A percentile compares a stretch with the other conserved stretches of the same genome.
Evolutionary conservation across 176 grass and related monocot genomes (phyloP).

Genomic region (Oropetium thomaeum): DNA sequence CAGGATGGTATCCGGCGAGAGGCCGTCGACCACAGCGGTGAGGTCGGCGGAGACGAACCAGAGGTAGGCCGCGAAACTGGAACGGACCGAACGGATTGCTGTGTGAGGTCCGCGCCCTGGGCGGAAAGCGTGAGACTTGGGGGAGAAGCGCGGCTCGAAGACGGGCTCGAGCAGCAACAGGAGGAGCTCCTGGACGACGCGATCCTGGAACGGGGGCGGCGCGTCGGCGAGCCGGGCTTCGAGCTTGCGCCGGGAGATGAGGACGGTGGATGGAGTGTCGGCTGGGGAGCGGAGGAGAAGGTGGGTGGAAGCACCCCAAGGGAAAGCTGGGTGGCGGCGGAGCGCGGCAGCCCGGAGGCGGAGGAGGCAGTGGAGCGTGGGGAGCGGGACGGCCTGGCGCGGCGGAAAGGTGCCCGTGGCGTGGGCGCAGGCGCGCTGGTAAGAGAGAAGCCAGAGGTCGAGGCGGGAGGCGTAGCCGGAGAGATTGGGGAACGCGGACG

Average conservation of each 20-base stretch:
- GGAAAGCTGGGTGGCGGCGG: slow-evolving; percentile 58
- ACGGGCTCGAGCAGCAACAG: slow-evolving; percentile 81
- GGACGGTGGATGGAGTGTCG: slow-evolving; percentile 64
- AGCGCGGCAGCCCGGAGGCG: slow-evolving; percentile 50
- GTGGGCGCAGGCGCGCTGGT: slow-evolving; percentile 85
- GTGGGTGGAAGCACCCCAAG: slow-evolving; percentile 75
- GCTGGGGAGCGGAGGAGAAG: slow-evolving; percentile 72
- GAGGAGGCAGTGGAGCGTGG: slow-evolving; percentile 77
- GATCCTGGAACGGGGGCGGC: slow-evolving; percentile 76
- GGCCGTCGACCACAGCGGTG: slow-evolving; percentile 42
- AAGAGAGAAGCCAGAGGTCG: slow-evolving; percentile 88
- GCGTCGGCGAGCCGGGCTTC: slow-evolving; percentile 50
- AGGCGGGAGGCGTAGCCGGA: slow-evolving; percentile 81
- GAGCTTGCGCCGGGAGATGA: slow-evolving; percentile 75
- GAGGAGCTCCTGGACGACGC: slow-evolving; percentile 83
- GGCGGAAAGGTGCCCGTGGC: slow-evolving; percentile 76
- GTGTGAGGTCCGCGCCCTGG: slow-evolving; percentile 76
- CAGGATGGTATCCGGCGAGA: slow-evolving; percentile 60
- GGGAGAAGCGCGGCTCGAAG: slow-evolving; percentile 81
- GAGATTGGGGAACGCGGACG: slow-evolving; percentile 67
- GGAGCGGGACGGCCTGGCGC: slow-evolving; percentile 52
- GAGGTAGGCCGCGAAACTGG: slow-evolving; percentile 81
- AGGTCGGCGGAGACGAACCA: slow-evolving; percentile 92
- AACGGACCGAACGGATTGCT: slow-evolving; percentile 71
- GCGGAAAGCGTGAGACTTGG: slow-evolving; percentile 86